Evolutionary conservation across 2,329 filamentous ascomycete genomes (phyloP).

Genomic region (Sclerotinia minor): DNA sequence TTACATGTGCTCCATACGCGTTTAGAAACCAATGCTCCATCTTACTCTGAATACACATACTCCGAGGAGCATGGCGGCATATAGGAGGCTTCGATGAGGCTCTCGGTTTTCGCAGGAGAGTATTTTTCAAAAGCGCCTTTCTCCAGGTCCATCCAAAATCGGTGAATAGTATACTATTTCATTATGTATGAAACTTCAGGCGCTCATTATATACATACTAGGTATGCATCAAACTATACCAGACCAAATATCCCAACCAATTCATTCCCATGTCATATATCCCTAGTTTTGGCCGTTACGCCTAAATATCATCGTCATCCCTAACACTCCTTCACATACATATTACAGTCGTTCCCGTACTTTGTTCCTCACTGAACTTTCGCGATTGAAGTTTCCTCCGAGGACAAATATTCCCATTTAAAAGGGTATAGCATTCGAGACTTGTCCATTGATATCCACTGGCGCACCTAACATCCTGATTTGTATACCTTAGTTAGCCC

Average conservation of each 20-base stretch:
- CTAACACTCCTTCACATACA: background rate
- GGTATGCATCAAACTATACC: background rate
- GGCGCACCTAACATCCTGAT: conserved; percentile 52
- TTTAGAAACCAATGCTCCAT: background rate
- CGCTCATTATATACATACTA: background rate
- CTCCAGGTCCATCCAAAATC: background rate
- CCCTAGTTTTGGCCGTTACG: too few species aligned
- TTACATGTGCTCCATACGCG: background rate
- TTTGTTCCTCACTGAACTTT: background rate
- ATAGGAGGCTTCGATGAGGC: background rate
- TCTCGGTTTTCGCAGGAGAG: background rate
- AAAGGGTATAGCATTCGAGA: conserved; percentile 52
- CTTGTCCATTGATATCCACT: conserved; percentile 52
- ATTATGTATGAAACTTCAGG: background rate
- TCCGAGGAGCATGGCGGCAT: background rate
- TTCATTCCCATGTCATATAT: background rate
- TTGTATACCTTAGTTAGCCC: background rate
- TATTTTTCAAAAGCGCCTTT: background rate
- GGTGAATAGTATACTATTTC: background rate
- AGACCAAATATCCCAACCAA: background rate
- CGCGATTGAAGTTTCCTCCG: conserved; percentile 45
- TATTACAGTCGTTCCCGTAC: background rate
- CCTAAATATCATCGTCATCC: background rate
- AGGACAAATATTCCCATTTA: conserved; percentile 33
- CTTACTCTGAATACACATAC: too few species aligned